Base-by-base conservation (phyloP, 208 protist species). In the Leishmania tropica region DNA sequence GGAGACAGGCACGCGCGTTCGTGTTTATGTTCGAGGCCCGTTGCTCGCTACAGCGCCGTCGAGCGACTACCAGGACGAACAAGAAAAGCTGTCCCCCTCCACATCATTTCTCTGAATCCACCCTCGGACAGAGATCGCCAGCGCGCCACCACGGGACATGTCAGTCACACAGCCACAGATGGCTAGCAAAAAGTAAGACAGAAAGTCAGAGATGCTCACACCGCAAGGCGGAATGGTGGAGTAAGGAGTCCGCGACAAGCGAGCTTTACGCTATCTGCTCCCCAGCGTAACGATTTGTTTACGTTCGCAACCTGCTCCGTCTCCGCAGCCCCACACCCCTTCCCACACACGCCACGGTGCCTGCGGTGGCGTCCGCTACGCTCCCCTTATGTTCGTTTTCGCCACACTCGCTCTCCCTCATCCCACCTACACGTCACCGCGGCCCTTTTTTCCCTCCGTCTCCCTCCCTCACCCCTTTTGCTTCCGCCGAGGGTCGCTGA, bases 371-470 rank as follows among this genome's bases (percentile, higher is more conserved):
- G 58, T 31, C 15, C 11, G 71, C 45, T n/a, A 3, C 21, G 19
- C 17, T 64, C 8, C 35, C 35, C 10, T 5, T 5, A 28, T 70
- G 24, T 82, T 79, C 62, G 75, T 73, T 73, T 74, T 79, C 40
- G 28, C 42, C 71, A 37, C 67, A n/a, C n/a, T 75, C 13, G 48
- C 40, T 75, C 28, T 48, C 4, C 54, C 64, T 19, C n/a, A 31
- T 54, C 45, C 71, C 47, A 37, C 47, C 10, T 5, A 28, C n/a
- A 5, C n/a, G 10, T 56, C n/a, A 11, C 71, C 42, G 5, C 45
- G 1, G 45, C 45, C 47, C 24, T 40, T 6, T 56, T 21, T 58
- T 24, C 11, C 53, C 2, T 51, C 13, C 13, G 7, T 37, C 13
- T 75, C 31, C 10, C 47, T 65, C 60, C 35, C n/a, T n/a, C n/a